Evolutionary conservation across 1,139 yeast species (phyloP).

Genomic region (Debaryomyces coudertii): DNA sequence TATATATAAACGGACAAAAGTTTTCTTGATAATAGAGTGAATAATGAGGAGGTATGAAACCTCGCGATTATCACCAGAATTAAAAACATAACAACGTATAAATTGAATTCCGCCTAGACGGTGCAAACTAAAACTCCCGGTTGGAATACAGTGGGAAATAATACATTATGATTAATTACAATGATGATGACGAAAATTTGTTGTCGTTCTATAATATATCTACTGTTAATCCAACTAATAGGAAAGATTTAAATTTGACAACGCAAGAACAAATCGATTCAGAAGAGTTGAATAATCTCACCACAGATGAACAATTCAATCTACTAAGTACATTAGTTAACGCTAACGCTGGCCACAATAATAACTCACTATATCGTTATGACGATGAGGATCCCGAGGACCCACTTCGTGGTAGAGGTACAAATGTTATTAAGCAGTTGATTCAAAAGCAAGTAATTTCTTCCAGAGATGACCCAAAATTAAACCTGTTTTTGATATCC

Average conservation of each 20-base stretch:
- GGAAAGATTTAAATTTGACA: conserved; percentile 25
- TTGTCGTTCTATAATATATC: conserved; percentile 31
- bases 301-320: conserved; percentile 35
- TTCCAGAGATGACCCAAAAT: conserved; percentile 44
- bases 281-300: conserved; percentile 27
- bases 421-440: conserved; percentile 47
- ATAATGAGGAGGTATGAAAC: neutral
- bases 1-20: neutral
- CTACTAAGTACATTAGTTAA: conserved; percentile 31
- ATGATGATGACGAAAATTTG: conserved; percentile 25
- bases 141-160: neutral
- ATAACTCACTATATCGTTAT: conserved; percentile 13
- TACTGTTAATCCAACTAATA: conserved; percentile 27
- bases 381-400: conserved; percentile 41
- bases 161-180: conserved; percentile 30
- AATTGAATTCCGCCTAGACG: neutral
- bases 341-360: conserved; percentile 10
- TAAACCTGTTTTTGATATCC: conserved; percentile 63
- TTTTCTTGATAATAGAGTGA: neutral
- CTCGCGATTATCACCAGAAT: conserved; percentile 3
- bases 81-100: conserved; percentile 4
- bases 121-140: neutral
- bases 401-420: conserved; percentile 57
- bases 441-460: conserved; percentile 38
- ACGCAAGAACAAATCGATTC: conserved; percentile 24